Conservation (phyloP, 768 basidiomycete species). For the Sporobolomyces phaffii region DNA sequence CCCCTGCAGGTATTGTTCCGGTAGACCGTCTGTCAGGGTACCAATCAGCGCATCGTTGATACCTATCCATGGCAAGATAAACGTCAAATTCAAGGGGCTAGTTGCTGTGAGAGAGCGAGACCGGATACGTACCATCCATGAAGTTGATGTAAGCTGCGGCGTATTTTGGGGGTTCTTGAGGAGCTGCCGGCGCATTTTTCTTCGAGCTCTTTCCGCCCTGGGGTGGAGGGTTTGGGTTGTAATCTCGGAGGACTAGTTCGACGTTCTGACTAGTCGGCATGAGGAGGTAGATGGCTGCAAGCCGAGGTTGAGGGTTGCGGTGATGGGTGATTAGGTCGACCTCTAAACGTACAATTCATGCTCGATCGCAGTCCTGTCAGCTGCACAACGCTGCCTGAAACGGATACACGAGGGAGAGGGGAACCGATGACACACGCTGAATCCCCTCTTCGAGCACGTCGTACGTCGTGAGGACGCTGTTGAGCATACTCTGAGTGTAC, state of each 20-base stretch:
- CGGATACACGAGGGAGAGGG: neutral
- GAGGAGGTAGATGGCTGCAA: conserved; percentile 88
- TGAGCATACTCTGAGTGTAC: conserved; percentile 73
- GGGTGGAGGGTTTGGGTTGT: conserved; percentile 46
- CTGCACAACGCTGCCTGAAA: neutral
- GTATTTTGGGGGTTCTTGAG: conserved; percentile 53
- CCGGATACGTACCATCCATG: conserved; percentile 78
- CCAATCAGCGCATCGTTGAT: conserved; percentile 72
- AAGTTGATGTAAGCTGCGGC: conserved; percentile 86
- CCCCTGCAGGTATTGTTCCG: conserved; percentile 67
- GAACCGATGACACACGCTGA: conserved; percentile 62
- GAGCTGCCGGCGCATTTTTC: neutral
- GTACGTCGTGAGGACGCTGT: conserved; percentile 80
- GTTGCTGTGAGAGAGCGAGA: too few relatives aligned
- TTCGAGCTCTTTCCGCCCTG: conserved; percentile 15
- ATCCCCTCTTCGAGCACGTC: conserved; percentile 95
- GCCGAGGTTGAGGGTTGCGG: conserved; percentile 72
- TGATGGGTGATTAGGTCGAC: conserved; percentile 81
- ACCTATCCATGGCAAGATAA: conserved; percentile 50
- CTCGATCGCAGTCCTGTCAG: neutral
- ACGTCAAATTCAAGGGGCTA: neutral
- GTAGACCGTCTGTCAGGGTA: conserved; percentile 65
- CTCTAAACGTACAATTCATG: conserved; percentile 53
- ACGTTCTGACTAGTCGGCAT: conserved; percentile 94
- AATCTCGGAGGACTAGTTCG: conserved; percentile 82